Evolutionary conservation across 306 rosid species (phyloP).

Genomic region (Prunus mume): DNA sequence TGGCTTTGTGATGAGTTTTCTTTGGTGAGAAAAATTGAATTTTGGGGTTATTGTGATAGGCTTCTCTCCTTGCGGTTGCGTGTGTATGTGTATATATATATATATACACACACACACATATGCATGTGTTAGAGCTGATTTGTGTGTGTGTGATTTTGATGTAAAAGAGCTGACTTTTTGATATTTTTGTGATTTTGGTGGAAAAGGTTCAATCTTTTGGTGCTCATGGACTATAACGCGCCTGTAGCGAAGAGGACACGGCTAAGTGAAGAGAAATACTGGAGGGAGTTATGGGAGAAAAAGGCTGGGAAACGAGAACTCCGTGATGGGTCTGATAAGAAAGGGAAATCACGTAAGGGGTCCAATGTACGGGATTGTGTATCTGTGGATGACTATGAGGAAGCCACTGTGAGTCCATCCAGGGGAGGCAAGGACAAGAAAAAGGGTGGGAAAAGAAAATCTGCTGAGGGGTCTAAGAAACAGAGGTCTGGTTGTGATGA

Average conservation of each 20-base stretch:
- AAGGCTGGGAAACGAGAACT: neutral
- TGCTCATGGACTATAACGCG: neutral
- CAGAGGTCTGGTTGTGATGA: neutral
- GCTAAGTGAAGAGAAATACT: neutral
- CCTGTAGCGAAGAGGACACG: neutral
- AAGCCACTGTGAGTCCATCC: neutral
- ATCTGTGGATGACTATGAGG: neutral
- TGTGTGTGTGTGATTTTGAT: neutral
- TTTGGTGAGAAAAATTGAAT: too few species aligned
- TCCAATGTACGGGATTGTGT: too few species aligned
- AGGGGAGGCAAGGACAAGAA: neutral
- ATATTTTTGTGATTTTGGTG: neutral
- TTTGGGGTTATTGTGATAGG: too few species aligned
- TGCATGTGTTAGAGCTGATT: neutral
- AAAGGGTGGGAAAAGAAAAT: neutral
- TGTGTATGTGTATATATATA: too few species aligned
- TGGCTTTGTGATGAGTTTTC: too few species aligned
- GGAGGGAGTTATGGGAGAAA: neutral
- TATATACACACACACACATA: too few species aligned
- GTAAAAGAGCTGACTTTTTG: neutral
- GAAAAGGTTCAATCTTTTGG: neutral
- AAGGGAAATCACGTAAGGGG: neutral
- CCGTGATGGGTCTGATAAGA: neutral
- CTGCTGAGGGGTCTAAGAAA: neutral
- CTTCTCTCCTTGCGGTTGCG: too few species aligned